Evolutionary conservation across 202 grass and related monocot species (phyloP), one percentile per base, ranked within the genome.

Genomic region (Digitaria exilis): DNA sequence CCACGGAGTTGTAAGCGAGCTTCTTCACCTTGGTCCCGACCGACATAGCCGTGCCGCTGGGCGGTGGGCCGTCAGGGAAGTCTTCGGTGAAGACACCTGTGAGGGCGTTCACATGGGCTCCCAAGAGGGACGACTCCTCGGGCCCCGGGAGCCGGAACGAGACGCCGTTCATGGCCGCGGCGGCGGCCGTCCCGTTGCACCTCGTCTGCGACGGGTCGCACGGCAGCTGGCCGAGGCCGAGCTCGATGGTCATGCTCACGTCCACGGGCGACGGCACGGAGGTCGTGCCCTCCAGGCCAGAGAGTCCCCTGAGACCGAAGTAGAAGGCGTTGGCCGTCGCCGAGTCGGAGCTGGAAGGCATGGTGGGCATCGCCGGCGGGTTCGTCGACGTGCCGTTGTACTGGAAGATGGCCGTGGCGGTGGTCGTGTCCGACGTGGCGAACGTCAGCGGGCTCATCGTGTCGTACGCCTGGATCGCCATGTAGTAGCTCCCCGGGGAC

Each of bases 101-200:
- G 6, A 55, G 76, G 28, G 64, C 39, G 48, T 70, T 74, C 26
- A 88, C 81, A 65, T 94, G 81, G 2, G 91, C 94, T 12, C 93
- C 89, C 24, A 97, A 79, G 34, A 97, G 91, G 6, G 94, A 97
- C 82, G 75, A 30, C n/a, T n/a, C n/a, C 81, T 41, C 61, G 15
- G 77, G 30, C 3, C 66, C 67, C 5, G 94, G 94, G 30, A 91
- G 86, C 6, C 78, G 89, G 76, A 97, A 97, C 26, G 89, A 97
- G 1, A 94, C 80, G 66, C 92, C 90, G 81, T 97, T 97, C 91
- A 97, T 97, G 18, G 91, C 84, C 7, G 94, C 91, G 3, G 94
- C 88, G 4, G 86, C 77, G 10, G 93, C 62, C 13, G 64, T 95
- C 14, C 81, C 71, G 16, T 68, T 65, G 86, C 93, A 95, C 31